Evolutionary conservation across 306 rosid genomes (phyloP), one percentile per base, ranked within the genome.

Genomic region (Neltuma alba): DNA sequence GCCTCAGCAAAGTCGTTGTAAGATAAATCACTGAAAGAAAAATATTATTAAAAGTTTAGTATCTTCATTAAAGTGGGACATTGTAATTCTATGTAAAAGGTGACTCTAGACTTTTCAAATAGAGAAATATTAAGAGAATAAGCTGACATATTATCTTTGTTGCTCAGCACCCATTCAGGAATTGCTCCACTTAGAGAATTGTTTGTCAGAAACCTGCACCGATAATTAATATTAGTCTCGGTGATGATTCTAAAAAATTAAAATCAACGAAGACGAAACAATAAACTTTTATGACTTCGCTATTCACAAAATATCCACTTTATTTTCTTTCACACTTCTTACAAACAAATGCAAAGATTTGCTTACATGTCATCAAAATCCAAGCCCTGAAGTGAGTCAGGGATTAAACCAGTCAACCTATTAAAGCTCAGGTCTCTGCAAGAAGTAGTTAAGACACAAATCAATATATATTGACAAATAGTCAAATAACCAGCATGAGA

Each of bases 361-460:
- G 69, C 97, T 88, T 83, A 94, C 98, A 94, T 20, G 76, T 44
- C 5, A 44, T 44, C 3, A 33, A 62, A 61, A 5, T 7, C 1
- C 28, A 70, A 58, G 57, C 3, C n/a, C 76, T 68, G 13, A 79
- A 89, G 30, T 40, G 86, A 45, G 6, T 28, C 45, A 61, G 94
- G 98, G 83, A 94, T 78, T 76, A 75, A 13, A 83, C 92, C 97
- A 0, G 78, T 91, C 80, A 94, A 80, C 74, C 30, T 85, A 71
- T 94, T 94, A 80, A 86, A 94, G 89, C 98, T 94, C 78, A 94
- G 65, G 83, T 94, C 97, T 80, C 97, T 94, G 76, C 6, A 85
- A 70, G 65, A 76, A 41, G 45, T 69, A 9, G 13, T 41, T 50
- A 67, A 68, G 70, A 61, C 16, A 23, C 57, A 57, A 44, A 44